phyloP scores from a whole-genome alignment of 2,329 filamentous ascomycete genomes.

The Colletotrichum navitas region DNA sequence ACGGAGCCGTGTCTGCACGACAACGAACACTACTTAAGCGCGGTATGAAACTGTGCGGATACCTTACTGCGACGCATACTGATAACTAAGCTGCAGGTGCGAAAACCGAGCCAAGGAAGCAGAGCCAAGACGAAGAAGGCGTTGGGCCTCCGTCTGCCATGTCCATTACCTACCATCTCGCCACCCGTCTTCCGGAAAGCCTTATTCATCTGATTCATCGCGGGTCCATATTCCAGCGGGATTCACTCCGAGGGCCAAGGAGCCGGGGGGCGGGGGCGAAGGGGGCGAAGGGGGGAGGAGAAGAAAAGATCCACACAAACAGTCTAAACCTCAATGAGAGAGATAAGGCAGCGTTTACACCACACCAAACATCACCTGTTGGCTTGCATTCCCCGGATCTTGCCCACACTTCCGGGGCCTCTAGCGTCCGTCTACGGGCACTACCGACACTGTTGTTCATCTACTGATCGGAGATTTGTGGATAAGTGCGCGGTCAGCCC shows the following conservation, averaged over 20 bases:
- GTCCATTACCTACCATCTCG: slow-evolving; percentile 12
- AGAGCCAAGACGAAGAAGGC: background rate
- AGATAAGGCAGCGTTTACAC: slow-evolving; percentile 23
- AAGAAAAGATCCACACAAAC: background rate
- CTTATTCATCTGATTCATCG: slow-evolving; percentile 30
- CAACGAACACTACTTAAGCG: background rate
- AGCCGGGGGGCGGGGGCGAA: no score
- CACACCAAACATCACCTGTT: slow-evolving; percentile 20
- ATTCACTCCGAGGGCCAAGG: slow-evolving; percentile 1
- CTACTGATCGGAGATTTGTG: slow-evolving; percentile 34
- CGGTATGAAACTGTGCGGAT: background rate
- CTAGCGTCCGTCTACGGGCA: background rate
- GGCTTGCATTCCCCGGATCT: slow-evolving; percentile 36
- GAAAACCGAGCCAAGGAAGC: background rate
- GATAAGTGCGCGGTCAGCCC: slow-evolving; percentile 1
- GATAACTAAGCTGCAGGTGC: background rate
- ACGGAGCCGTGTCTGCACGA: background rate
- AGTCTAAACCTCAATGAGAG: slow-evolving; percentile 29
- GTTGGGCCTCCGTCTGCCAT: slow-evolving; percentile 26
- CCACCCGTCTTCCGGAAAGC: slow-evolving; percentile 6
- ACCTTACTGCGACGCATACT: slow-evolving; percentile 18
- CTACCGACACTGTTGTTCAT: slow-evolving; percentile 23
- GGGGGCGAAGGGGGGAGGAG: no score
- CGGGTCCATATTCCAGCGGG: slow-evolving; percentile 27
- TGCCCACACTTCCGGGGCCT: slow-evolving; percentile 13